phyloP scores from a whole-genome alignment of 2,329 filamentous ascomycete genomes.

The Nothopassalora personata region DNA sequence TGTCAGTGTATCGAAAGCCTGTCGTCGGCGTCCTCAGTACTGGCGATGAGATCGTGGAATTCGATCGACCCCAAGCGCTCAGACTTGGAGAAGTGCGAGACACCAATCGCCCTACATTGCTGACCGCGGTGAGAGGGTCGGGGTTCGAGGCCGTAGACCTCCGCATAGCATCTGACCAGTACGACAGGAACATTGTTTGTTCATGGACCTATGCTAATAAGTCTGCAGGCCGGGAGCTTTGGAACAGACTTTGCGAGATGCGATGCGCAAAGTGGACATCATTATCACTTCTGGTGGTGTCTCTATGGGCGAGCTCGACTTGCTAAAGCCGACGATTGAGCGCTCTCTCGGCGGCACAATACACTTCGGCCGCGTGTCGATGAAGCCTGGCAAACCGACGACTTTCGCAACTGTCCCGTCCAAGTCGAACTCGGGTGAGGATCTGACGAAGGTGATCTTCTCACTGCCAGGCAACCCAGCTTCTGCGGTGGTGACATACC shows the following conservation, averaged over 20 bases:
- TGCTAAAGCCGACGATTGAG: conserved; percentile 94
- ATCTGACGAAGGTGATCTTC: conserved; percentile 69
- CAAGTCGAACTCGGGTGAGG: conserved; percentile 49
- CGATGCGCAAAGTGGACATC: conserved; percentile 69
- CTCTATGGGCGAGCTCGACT: conserved; percentile 95
- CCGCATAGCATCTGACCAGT: conserved; percentile 73
- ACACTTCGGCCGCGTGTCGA: conserved; percentile 90
- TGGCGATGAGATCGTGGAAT: conserved; percentile 85
- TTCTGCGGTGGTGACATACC: conserved; percentile 84
- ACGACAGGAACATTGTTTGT: conserved; percentile 13
- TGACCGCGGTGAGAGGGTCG: conserved; percentile 68
- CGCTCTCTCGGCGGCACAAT: conserved; percentile 83
- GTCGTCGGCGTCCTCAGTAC: conserved; percentile 84
- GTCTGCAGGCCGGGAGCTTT: conserved; percentile 57
- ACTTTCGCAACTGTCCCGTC: conserved; percentile 86
- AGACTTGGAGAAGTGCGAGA: conserved; percentile 82
- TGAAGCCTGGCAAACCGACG: conserved; percentile 98
- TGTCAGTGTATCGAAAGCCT: conserved; percentile 69
- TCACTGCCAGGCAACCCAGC: conserved; percentile 91
- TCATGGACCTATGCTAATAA: conserved; percentile 1
- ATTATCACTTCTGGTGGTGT: conserved; percentile 91
- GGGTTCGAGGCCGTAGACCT: conserved; percentile 79
- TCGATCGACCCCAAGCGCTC: conserved; percentile 58
- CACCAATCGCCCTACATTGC: conserved; percentile 82
- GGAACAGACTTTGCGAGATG: conserved; percentile 70